Evolutionary conservation across 148 eudicot genomes (phyloP), one percentile per base, ranked within the genome.

Genomic region (Bassia scoparia): DNA sequence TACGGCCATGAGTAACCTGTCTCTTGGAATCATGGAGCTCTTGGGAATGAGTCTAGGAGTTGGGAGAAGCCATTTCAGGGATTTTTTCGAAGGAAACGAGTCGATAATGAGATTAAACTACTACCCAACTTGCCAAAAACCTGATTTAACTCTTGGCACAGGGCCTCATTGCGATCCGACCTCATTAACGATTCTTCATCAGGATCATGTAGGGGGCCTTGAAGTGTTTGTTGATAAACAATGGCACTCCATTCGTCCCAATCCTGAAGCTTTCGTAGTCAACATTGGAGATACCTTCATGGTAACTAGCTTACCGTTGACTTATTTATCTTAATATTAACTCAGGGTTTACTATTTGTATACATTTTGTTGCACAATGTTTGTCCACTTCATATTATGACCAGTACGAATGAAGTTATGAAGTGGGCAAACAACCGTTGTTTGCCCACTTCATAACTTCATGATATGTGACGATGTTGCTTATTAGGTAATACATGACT

Each of bases 111-210:
- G 92, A 75, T 74, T 88, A 61, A 88, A 88, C 74, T 84, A 84
- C 77, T 88, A 88, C 73, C 92, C 92, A 23, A 74, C 79, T 60
- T 86, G 89, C 61, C 80, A 74, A 48, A 81, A 88, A 41, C 92
- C 89, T 16, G 83, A 83, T 33, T 74, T 79, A 53, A 79, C 86
- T 49, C 86, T 88, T 30, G 92, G 92, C 12, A 88, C 92, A n/a
- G 92, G 92, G 31, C 92, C 92, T 81, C 92, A 88, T 44, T 84
- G 87, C 68, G 92, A 88, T 81, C 89, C 89, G 13, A 84, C 86
- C 18, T 84, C 92, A n/a, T 52, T 88, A 67, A 88, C 89, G 23
- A 88, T 88, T 46, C 89, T 88, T 49, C 84, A 86, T 74, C 87
- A 88, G 62, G 92, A 86, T 79, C 73, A 82, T 49, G 86, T 88